Conservation (phyloP, 768 basidiomycete genomes). For the Cystobasidiopsis lactophilus region DNA sequence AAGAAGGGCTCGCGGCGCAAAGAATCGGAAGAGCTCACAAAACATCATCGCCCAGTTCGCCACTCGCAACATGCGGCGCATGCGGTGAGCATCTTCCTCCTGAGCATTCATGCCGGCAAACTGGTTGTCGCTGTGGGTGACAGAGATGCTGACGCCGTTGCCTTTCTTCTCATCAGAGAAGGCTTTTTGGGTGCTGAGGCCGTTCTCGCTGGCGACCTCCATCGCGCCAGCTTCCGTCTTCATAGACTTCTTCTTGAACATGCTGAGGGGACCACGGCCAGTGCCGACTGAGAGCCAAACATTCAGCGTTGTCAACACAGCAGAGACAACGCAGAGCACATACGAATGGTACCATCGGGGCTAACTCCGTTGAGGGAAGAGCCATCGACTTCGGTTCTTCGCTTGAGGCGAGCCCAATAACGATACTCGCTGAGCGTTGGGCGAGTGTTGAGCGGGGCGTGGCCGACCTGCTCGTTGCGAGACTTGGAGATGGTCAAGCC, state of each 20-base stretch:
- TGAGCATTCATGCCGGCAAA: not conserved
- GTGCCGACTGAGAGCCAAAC: not conserved
- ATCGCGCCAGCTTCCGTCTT: too few species aligned
- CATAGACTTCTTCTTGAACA: not conserved
- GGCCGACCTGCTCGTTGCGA: not conserved
- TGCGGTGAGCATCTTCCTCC: not conserved
- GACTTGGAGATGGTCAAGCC: not conserved
- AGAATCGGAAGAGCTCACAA: not conserved
- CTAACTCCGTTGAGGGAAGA: not conserved
- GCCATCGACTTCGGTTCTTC: not conserved
- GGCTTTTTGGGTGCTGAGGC: not conserved
- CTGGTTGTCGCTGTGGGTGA: not conserved
- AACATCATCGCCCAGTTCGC: constrained; percentile 6
- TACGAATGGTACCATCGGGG: not conserved
- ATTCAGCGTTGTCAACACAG: not conserved
- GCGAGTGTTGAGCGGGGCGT: not conserved
- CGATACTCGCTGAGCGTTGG: constrained; percentile 1
- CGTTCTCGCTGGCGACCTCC: not conserved
- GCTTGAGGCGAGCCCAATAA: constrained; percentile 4
- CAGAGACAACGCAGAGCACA: not conserved
- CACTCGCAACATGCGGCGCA: not conserved
- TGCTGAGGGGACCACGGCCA: not conserved
- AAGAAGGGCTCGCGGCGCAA: not conserved
- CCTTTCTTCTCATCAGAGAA: not conserved
- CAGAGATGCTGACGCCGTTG: not conserved